Evolutionary conservation across 306 rosid genomes (phyloP), one percentile per base, ranked within the genome.

Genomic region (Astragalus membranaceus): DNA sequence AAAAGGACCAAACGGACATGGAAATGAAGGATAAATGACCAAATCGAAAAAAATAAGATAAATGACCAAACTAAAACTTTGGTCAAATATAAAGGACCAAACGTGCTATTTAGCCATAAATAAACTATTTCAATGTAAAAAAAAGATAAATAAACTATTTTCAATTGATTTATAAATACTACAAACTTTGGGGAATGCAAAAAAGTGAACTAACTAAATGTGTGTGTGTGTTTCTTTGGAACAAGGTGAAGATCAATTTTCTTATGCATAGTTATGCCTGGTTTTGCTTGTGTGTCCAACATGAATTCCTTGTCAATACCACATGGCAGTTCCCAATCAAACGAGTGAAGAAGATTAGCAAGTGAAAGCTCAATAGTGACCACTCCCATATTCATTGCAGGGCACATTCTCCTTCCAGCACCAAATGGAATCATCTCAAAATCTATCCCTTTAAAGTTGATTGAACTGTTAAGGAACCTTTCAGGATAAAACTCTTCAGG

Each of bases 351-450:
- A 36, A 80, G 78, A 76, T 83, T 83, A 0, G 80, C 82, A 0
- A 83, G 65, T 4, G 73, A 1, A 5, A 79, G 60, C 13, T 83
- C 75, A 23, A 75, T 54, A 0, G 66, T 73, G 3, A 32, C 64
- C 10, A 57, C 35, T 0, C 59, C 82, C 80, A 73, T 68, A 7
- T 76, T 33, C 8, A 72, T 64, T 0, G 55, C 82, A 0, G 84
- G 87, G 42, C 84, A 79, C 12, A 76, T 73, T 77, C 84, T 76
- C 7, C 87, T 42, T 13, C 82, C 84, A n/a, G 65, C 35, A 1
- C 84, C 84, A 58, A 83, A 83, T 5, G 87, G 80, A 6, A 80
- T 64, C 0, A 76, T 0, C 68, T 67, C 87, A 50, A 72, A 83
- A 53, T 79, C 52, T 0, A 17, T 75, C 0, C 79, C 87, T 37